A percentile compares a stretch with the other conserved stretches of the same genome.
These are phyloP conservation scores for Pinus tabuliformis DNA, from an alignment of 75 land plant species.

Conservation along the genomic window DNA sequence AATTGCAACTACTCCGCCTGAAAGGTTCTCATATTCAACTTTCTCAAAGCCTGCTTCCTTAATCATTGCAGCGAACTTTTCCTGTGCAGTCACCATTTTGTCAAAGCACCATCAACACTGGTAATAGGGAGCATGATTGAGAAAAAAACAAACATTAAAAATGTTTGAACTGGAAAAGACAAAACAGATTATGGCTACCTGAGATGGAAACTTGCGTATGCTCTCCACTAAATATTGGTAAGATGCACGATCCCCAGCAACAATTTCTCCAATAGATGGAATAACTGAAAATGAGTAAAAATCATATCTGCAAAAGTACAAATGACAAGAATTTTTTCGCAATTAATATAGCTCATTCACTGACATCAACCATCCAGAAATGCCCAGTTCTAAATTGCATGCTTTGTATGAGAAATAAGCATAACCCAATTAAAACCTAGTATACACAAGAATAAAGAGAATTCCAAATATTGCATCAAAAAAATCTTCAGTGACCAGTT, in stretches of 20 bases:
- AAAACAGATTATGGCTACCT: slow-evolving; percentile 26
- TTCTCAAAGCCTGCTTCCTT: slow-evolving; percentile 84
- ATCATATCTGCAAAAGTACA: slow-evolving; percentile 64
- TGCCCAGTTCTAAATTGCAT: background rate
- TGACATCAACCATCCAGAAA: background rate
- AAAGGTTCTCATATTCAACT: slow-evolving; percentile 93
- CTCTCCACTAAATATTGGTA: slow-evolving; percentile 97
- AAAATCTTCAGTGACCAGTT: background rate
- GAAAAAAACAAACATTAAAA: background rate
- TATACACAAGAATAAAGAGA: background rate
- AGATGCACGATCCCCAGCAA: slow-evolving; percentile 83
- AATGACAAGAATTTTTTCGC: background rate
- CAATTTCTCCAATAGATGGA: slow-evolving; percentile 82
- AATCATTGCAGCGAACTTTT: slow-evolving; percentile 81
- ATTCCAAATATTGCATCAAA: background rate
- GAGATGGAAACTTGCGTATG: slow-evolving; percentile 70
- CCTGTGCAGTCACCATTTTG: slow-evolving; percentile 40
- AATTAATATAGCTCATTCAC: background rate
- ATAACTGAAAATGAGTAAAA: slow-evolving; percentile 84
- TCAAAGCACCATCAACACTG: background rate
- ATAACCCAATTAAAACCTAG: background rate
- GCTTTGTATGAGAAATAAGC: background rate
- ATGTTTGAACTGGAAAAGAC: background rate
- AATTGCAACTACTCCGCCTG: slow-evolving; percentile 91
- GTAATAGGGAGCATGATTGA: background rate